A percentile compares a stretch with the other conserved stretches of the same genome.
Evolutionary conservation across 2,329 filamentous ascomycete species (phyloP).

Genomic region (Stemphylium vesicarium): DNA sequence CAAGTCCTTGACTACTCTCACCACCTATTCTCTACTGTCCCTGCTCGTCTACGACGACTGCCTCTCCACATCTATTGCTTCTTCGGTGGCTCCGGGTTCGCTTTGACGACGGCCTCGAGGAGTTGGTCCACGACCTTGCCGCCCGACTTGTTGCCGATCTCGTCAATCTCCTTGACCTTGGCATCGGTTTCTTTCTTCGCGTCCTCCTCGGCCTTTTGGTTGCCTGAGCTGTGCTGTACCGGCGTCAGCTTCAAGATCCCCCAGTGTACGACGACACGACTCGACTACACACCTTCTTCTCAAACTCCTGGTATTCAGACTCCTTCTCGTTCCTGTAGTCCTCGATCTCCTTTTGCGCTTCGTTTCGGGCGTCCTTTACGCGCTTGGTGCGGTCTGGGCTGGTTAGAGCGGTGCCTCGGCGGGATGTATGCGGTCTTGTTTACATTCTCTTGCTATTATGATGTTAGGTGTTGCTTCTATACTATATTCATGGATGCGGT

Average conservation of each 20-base stretch:
- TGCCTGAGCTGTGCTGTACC: slow-evolving; percentile 84
- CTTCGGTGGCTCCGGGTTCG: slow-evolving; percentile 73
- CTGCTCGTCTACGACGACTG: background rate
- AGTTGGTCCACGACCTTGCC: slow-evolving; percentile 82
- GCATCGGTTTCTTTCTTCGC: slow-evolving; percentile 80
- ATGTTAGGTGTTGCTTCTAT: slow-evolving; percentile 20
- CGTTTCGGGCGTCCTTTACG: slow-evolving; percentile 93
- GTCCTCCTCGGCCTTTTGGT: slow-evolving; percentile 73
- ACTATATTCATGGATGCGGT: slow-evolving; percentile 25
- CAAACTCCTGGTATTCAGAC: slow-evolving; percentile 92
- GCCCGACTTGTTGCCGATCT: slow-evolving; percentile 79
- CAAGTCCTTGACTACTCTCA: background rate
- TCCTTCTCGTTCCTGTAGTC: slow-evolving; percentile 91
- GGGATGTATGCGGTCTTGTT: slow-evolving; percentile 23
- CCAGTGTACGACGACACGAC: background rate
- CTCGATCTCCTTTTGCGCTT: slow-evolving; percentile 98
- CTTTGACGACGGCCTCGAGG: slow-evolving; percentile 82
- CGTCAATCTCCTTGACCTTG: slow-evolving; percentile 82
- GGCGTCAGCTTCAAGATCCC: slow-evolving; percentile 22
- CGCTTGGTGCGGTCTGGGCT: slow-evolving; percentile 85
- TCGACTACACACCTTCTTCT: slow-evolving; percentile 68
- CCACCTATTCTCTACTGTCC: background rate
- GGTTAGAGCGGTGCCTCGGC: slow-evolving; percentile 26
- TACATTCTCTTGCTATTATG: slow-evolving; percentile 82
- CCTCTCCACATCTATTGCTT: slow-evolving; percentile 8